Conservation (phyloP, 1,284 basidiomycete species). For the Trametes polyzona region DNA sequence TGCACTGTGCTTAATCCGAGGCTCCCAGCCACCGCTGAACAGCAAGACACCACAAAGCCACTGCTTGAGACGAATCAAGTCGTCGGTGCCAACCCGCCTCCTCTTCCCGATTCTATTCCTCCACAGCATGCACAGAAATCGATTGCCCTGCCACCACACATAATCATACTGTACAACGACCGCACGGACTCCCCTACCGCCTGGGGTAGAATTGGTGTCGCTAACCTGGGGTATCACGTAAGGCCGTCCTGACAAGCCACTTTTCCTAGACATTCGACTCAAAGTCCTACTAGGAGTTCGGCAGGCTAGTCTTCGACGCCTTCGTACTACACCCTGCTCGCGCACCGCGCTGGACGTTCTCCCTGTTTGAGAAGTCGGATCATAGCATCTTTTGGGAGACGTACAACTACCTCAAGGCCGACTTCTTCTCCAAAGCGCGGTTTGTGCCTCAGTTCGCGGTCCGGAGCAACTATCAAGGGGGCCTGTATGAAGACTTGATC, state of each 20-base stretch:
- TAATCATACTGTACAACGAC: not conserved
- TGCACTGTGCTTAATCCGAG: too few relatives aligned
- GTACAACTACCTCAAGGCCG: not conserved
- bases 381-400: not conserved
- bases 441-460: not conserved
- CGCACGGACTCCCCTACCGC: not conserved
- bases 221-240: not conserved
- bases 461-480: not conserved
- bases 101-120: not conserved
- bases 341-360: not conserved
- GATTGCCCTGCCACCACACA: not conserved
- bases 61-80: not conserved
- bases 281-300: not conserved
- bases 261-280: too few relatives aligned
- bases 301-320: not conserved
- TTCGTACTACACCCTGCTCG: not conserved
- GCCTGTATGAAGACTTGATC: not conserved
- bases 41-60: not conserved
- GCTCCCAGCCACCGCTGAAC: not conserved
- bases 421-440: not conserved
- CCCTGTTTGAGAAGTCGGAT: not conserved
- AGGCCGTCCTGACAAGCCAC: not conserved
- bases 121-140: not conserved
- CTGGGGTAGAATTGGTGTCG: not conserved
- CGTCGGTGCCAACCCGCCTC: not conserved